These are phyloP conservation scores for Dalbergia cochinchinensis DNA, from an alignment of 306 rosid species.

Conservation along the genomic window DNA sequence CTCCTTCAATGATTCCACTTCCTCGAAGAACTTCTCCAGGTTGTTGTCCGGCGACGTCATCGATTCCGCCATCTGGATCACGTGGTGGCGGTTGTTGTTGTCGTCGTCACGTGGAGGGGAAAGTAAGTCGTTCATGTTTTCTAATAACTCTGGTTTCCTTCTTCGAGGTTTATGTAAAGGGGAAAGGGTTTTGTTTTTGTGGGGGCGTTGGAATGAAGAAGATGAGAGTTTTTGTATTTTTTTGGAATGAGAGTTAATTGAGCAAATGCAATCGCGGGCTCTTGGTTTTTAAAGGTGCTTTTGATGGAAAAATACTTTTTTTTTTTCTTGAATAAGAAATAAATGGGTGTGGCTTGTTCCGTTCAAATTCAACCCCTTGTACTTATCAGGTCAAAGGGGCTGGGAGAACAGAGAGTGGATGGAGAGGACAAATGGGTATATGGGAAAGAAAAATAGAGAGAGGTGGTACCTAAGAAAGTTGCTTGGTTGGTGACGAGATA, in stretches of 20 bases:
- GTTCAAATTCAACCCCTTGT: slow-evolving; percentile 3
- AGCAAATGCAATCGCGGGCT: neutral
- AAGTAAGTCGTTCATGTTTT: slow-evolving; percentile 73
- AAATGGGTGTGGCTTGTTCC: neutral
- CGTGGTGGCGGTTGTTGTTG: slow-evolving; percentile 48
- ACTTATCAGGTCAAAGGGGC: neutral
- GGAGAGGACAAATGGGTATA: neutral
- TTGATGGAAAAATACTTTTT: neutral
- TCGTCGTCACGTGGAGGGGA: slow-evolving; percentile 54
- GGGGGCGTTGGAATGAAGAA: no score
- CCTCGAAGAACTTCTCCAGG: slow-evolving; percentile 73
- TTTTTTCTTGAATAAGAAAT: neutral
- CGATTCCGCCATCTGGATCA: slow-evolving; percentile 61
- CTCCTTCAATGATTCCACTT: slow-evolving; percentile 76
- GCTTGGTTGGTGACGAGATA: neutral
- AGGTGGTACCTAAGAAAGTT: neutral
- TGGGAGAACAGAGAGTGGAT: neutral
- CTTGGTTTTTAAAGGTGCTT: neutral
- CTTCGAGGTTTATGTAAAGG: no score
- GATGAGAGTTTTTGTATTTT: neutral
- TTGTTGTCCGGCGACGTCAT: slow-evolving; percentile 3
- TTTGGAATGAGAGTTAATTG: neutral
- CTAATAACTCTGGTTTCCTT: neutral
- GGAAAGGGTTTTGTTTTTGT: no score
- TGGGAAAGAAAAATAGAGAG: neutral